Evolutionary conservation across 495 filamentous ascomycete genomes (phyloP).

Genomic region (Melanomma pulvis-pyrius): DNA sequence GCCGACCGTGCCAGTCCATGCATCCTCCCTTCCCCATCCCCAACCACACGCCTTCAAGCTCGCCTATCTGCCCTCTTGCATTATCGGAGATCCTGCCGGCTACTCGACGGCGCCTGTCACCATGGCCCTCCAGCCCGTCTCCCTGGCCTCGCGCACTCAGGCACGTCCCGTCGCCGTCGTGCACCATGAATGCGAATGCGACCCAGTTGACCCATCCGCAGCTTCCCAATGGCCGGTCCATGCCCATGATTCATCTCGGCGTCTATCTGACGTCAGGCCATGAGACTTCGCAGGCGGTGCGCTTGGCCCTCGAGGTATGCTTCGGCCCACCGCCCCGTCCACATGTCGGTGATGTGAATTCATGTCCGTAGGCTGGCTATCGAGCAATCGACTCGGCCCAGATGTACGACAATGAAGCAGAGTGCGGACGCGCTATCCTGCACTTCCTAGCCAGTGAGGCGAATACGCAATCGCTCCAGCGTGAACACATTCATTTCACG

Average conservation of each 20-base stretch:
- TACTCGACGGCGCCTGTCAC: constrained; percentile 14
- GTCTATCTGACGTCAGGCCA: constrained; percentile 63
- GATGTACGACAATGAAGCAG: constrained; percentile 64
- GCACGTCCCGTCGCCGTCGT: constrained; percentile 31
- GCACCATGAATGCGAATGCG: constrained; percentile 15
- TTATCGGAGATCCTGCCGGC: constrained; percentile 15
- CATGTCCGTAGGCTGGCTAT: constrained; percentile 39
- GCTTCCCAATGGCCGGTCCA: constrained; percentile 61
- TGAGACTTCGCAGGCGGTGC: constrained; percentile 53
- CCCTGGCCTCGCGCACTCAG: constrained; percentile 43
- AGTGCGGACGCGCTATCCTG: constrained; percentile 61
- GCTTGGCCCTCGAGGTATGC: constrained; percentile 54
- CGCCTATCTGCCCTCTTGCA: constrained; percentile 15
- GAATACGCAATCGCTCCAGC: constrained; percentile 51
- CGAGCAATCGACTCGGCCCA: constrained; percentile 63
- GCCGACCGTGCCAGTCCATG: neutral
- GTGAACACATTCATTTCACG: constrained; percentile 69
- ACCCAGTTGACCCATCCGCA: constrained; percentile 35
- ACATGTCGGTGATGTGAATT: constrained; percentile 2
- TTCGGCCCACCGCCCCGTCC: constrained; percentile 45
- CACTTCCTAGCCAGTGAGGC: constrained; percentile 50
- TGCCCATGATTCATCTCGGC: constrained; percentile 68
- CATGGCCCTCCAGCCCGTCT: constrained; percentile 43
- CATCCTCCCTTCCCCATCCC: constrained; percentile 1
- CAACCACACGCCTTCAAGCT: neutral